Base-by-base conservation (phyloP, 768 basidiomycete genomes). In the Mycena latifolia region DNA sequence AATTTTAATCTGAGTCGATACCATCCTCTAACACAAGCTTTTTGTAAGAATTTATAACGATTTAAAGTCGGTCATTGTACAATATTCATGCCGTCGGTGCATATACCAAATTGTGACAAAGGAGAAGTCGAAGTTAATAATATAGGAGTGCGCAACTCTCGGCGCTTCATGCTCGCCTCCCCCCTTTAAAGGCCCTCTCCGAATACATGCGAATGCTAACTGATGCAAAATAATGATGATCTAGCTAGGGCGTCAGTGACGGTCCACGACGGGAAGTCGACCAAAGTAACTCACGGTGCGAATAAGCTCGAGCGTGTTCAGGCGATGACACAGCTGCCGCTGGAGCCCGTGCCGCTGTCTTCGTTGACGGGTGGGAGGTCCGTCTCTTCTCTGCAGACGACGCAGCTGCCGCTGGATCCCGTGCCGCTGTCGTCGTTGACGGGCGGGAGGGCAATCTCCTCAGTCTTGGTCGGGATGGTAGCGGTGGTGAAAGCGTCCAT, bases 361-460 rank as follows among this genome's bases (percentile, higher is more conserved):
- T 64, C 55, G 24, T 64, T 50, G 25, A 57, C 35, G 4, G 55
- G 55, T 7, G 55, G 55, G 29, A 52, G 33, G 54, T 56, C 37
- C 25, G 47, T 27, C 18, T 56, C 55, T 17, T 64, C 63, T 35
- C 33, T 39, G 46, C 43, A 62, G 51, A 55, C 61, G 39, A 62
- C 41, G 25, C 61, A 62, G 41, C 52, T 35, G 20, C 61, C 61
- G 61, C 53, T 62, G 24, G 52, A 54, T 39, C 52, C 52, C 5
- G 37, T 43, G 28, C 39, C 15, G 39, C 52, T 62, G 61, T 62
- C 61, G 39, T 62, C 61, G 61, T 35, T 62, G 52, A 47, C 35
- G 28, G 61, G 61, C 46, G 55, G 33, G 63, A 47, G 50, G 35
- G 15, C 15, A 18, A 39, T 39, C 37, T 17, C 37, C 37, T 39